Percentiles rank a stretch among this genome's conserved stretches.
These are phyloP conservation scores for Paramecium biaurelia DNA, from an alignment of 73 alveolate species.

Conservation along the genomic window DNA sequence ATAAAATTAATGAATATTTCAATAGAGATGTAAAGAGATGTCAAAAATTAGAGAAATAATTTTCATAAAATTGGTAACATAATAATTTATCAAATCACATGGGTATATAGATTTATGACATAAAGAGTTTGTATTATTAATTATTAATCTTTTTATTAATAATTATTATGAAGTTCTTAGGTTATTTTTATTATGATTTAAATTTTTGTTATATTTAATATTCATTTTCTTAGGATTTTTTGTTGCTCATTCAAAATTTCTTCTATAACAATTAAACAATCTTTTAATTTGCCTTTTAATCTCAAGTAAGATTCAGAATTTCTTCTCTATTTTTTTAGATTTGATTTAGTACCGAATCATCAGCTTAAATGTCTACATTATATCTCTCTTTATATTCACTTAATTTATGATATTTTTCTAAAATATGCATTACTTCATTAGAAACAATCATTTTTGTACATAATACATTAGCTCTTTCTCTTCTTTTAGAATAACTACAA, in stretches of 20 bases:
- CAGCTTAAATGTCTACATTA: neutral
- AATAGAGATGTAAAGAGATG: neutral
- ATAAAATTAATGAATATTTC: neutral
- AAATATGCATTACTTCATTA: neutral
- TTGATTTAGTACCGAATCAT: neutral
- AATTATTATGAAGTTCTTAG: constrained; percentile 5
- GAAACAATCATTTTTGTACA: neutral
- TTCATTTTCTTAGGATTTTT: constrained; percentile 31
- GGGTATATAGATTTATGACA: neutral
- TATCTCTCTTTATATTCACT: neutral
- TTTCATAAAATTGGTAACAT: neutral
- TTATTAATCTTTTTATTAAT: neutral
- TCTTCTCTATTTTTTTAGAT: neutral
- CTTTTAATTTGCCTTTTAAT: neutral
- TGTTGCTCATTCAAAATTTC: constrained; percentile 12
- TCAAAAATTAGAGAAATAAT: neutral
- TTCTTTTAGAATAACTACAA: neutral
- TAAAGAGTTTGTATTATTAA: neutral
- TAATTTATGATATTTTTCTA: neutral
- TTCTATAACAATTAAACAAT: constrained; percentile 28
- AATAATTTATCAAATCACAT: neutral
- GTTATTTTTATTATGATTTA: neutral
- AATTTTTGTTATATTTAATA: neutral
- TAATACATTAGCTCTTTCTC: neutral
- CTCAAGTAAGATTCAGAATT: neutral